These are phyloP conservation scores for Nannochloris sp. DNA, from an alignment of 139 green algal genomes.

Conservation along the genomic window DNA sequence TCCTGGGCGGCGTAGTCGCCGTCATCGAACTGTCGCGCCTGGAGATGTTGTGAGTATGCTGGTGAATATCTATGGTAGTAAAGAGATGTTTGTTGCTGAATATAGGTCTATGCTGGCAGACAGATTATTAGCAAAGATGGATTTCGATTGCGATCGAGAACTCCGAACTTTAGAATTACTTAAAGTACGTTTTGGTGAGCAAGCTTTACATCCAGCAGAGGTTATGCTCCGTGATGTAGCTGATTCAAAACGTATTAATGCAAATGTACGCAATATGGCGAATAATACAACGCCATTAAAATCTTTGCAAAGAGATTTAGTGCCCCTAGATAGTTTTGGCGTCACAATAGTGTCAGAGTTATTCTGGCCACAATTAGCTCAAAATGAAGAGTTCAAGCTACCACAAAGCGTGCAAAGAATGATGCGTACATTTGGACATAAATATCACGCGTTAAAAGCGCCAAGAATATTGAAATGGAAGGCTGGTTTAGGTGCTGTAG, in stretches of 20 bases:
- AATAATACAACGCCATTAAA: conserved; percentile 13
- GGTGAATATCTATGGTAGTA: conserved; percentile 74
- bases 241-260: conserved; percentile 85
- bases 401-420: conserved; percentile 22
- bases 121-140: conserved; percentile 64
- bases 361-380: conserved; percentile 73
- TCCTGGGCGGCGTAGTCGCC: conserved; percentile 18
- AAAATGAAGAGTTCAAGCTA: conserved; percentile 44
- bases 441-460: conserved; percentile 71
- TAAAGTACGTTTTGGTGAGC: conserved; percentile 86
- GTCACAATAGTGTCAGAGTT: conserved; percentile 73
- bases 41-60: conserved; percentile 72
- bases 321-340: conserved; percentile 24
- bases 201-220: conserved; percentile 68
- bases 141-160: conserved; percentile 77
- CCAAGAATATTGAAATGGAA: conserved; percentile 84
- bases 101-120: conserved; percentile 84
- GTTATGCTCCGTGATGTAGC: conserved; percentile 73
- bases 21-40: not conserved
- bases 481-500: conserved; percentile 62
- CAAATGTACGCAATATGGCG: conserved; percentile 43
- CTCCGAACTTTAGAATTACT: conserved; percentile 90
- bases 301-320: not conserved
- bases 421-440: conserved; percentile 34
- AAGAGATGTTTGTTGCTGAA: conserved; percentile 85